Conservation (phyloP, 2,329 filamentous ascomycete genomes). For the Diaporthe helianthi region DNA sequence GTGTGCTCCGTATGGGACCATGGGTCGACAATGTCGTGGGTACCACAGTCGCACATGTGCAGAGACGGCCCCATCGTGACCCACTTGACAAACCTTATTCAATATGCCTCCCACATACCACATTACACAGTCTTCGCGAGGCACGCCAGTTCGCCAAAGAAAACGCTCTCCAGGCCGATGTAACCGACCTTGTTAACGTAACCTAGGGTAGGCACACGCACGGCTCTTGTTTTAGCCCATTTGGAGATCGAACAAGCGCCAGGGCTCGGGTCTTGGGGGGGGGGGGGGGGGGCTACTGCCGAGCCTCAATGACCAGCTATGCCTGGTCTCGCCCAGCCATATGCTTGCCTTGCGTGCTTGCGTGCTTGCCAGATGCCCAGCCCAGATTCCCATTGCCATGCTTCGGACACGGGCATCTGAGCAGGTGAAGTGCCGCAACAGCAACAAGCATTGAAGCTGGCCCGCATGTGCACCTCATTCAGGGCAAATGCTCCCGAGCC, state of each 20-base stretch:
- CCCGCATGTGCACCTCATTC: background rate
- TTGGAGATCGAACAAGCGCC: background rate
- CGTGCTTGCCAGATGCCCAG: background rate
- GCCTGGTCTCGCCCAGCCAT: background rate
- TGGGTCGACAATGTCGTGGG: background rate
- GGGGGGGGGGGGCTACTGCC: background rate
- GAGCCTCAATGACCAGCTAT: background rate
- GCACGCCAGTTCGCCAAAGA: background rate
- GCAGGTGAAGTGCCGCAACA: too few relatives aligned
- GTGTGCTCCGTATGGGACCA: too few relatives aligned
- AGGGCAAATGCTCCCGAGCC: background rate
- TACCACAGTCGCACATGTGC: too few relatives aligned
- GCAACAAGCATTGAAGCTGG: background rate
- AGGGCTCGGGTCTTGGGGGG: background rate
- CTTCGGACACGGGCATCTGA: background rate
- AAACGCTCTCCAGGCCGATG: background rate
- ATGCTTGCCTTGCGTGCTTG: background rate
- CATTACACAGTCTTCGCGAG: too few relatives aligned
- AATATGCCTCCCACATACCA: background rate
- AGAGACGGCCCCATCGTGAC: background rate
- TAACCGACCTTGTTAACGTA: background rate
- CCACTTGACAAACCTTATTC: conserved; percentile 13
- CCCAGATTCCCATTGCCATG: too few relatives aligned
- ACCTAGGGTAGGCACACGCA: too few relatives aligned
- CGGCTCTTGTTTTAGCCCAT: background rate